These are phyloP conservation scores for Phytopythium cucurbitacearum DNA, from an alignment of 352 stramenopile species.

Conservation along the genomic window DNA sequence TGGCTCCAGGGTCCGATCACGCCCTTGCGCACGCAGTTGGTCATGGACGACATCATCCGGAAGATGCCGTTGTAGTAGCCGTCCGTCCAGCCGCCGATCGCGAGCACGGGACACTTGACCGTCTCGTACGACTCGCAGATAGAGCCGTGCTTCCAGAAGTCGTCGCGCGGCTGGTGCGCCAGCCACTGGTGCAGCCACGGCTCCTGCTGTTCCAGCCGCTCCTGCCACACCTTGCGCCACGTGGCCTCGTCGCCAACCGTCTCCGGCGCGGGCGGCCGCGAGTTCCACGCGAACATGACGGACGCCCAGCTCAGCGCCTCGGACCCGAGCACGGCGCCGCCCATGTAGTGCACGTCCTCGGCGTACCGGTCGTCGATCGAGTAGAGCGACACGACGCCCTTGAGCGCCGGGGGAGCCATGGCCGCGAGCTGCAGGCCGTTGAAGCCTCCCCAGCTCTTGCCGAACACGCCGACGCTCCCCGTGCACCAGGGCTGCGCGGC, in stretches of 20 bases:
- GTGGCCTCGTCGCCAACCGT: conserved; percentile 19
- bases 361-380: conserved; percentile 53
- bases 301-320: conserved; percentile 49
- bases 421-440: conserved; percentile 43
- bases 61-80: conserved; percentile 48
- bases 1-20: conserved; percentile 49
- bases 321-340: conserved; percentile 33
- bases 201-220: conserved; percentile 34
- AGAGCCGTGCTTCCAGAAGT: conserved; percentile 44
- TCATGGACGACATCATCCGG: conserved; percentile 32
- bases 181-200: conserved; percentile 52
- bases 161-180: conserved; percentile 31
- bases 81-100: conserved; percentile 45
- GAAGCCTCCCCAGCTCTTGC: conserved; percentile 54
- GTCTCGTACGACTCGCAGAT: conserved; percentile 34
- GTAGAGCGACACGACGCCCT: conserved; percentile 43
- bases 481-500: conserved; percentile 37
- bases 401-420: conserved; percentile 31
- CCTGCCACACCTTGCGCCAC: conserved; percentile 23
- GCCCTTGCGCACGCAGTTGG: conserved; percentile 29
- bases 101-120: conserved; percentile 33
- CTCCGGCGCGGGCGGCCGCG: conserved; percentile 30
- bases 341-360: conserved; percentile 50
- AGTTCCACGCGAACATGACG: conserved; percentile 47
- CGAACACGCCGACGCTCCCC: conserved; percentile 35